phyloP scores from a whole-genome alignment of 306 rosid genomes.

The Rosa chinensis region DNA sequence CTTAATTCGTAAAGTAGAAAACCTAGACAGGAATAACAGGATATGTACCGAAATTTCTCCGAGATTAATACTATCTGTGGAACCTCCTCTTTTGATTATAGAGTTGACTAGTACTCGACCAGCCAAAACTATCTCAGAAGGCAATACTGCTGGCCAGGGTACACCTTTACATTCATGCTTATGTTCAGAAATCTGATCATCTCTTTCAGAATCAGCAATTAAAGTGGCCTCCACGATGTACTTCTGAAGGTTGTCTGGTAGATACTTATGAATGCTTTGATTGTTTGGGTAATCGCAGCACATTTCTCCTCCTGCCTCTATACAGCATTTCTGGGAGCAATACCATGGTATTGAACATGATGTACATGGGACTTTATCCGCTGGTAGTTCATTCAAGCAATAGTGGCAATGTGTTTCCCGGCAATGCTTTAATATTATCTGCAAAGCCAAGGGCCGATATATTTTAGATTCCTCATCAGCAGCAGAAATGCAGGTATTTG shows the following conservation, averaged over 20 bases:
- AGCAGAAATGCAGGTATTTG: neutral
- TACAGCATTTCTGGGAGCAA: constrained; percentile 71
- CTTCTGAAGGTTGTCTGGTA: constrained; percentile 45
- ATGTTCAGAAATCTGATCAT: constrained; percentile 59
- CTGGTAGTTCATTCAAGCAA: constrained; percentile 86
- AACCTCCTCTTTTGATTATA: constrained; percentile 34
- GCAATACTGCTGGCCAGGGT: constrained; percentile 73
- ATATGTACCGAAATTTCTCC: constrained; percentile 56
- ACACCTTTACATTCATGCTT: constrained; percentile 78
- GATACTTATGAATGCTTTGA: constrained; percentile 33
- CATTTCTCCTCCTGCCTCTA: constrained; percentile 58
- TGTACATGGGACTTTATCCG: constrained; percentile 72
- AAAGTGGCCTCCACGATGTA: constrained; percentile 50
- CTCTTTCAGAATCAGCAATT: constrained; percentile 36
- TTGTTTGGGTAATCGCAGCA: constrained; percentile 30
- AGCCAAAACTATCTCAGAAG: constrained; percentile 85
- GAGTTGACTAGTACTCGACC: constrained; percentile 63
- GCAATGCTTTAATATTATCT: constrained; percentile 75
- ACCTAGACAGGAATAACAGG: constrained; percentile 2
- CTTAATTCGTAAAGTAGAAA: constrained; percentile 22
- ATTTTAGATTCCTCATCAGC: constrained; percentile 7
- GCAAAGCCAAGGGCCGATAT: constrained; percentile 12
- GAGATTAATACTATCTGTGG: constrained; percentile 33
- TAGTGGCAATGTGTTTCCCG: constrained; percentile 88
- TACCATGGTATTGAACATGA: constrained; percentile 79